Evolutionary conservation across 768 basidiomycete species (phyloP), one percentile per base, ranked within the genome.

Genomic region (Calocybe cyanea): DNA sequence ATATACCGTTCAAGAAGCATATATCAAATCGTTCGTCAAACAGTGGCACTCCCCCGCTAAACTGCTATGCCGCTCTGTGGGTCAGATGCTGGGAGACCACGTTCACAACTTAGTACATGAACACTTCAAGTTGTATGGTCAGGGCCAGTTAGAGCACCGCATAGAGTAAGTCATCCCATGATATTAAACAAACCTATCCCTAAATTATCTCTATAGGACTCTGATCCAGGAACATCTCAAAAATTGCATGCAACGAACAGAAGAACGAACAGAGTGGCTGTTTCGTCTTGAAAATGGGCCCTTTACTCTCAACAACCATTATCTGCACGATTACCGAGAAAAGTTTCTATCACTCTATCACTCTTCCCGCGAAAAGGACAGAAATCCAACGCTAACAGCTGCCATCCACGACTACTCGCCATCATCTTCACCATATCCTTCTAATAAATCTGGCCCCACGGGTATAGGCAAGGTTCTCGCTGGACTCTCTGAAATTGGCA

Each of bases 271-370:
- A 6, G 45, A 63, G 0, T 77, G 75, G 74, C 59, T 78, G 0
- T 54, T 77, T 13, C 59, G 59, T 2, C 52, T 80, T 10, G 78
- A 81, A 51, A 37, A 51, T 21, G 60, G 60, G 0, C 78, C 79
- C 0, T 65, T 66, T 1, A 76, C 80, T 0, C 58, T 75, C 7
- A 81, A 80, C 42, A 71, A 65, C 0, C 69, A 75, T 20, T 76
- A 78, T 31, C 72, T 74, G 14, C 25, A 63, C 0, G 68, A 77
- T 50, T 69, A 67, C 48, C 71, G 65, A 17, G 59, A 64, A 23
- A 78, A 81, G 43, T 79, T 81, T 53, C 49, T 81, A 0, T 46
- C 66, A 0, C 56, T 74, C 51, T 86, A 80, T 57, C 77, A 70
- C 32, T 68, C 62, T 2, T 64, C 58, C 4, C 63, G 75, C 3